phyloP scores from a whole-genome alignment of 306 rosid genomes.

The Crataegus laevigata region DNA sequence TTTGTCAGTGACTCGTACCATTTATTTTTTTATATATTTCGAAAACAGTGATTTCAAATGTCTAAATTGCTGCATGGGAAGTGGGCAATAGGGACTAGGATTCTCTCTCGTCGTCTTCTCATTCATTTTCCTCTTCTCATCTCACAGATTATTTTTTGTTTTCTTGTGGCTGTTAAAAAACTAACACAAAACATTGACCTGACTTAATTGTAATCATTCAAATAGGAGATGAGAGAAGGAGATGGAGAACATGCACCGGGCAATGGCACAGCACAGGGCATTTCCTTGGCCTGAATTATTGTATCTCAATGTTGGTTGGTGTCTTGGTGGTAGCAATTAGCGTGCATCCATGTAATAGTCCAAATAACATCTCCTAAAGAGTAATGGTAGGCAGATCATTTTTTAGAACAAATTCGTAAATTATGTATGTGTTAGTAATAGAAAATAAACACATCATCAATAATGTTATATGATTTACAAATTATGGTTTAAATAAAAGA shows the following conservation, averaged over 20 bases:
- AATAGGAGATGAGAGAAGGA: no score
- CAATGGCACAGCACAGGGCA: background rate
- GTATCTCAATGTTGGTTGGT: background rate
- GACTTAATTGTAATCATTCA: no score
- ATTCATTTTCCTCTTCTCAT: rapidly evolving
- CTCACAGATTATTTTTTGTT: no score
- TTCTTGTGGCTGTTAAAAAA: no score
- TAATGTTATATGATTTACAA: no score
- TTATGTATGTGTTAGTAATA: no score
- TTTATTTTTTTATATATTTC: background rate
- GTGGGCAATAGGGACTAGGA: background rate
- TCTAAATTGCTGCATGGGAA: background rate
- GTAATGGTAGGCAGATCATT: no score
- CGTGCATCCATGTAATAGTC: background rate
- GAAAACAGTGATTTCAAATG: background rate
- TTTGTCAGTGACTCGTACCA: background rate
- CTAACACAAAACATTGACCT: no score
- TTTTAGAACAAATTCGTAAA: no score
- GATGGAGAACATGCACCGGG: background rate
- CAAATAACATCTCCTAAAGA: background rate
- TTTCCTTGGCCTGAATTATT: background rate
- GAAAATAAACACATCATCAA: no score
- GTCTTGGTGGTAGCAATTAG: background rate
- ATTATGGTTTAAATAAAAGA: no score
- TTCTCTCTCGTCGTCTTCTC: no score